Percentiles rank a stretch among this genome's conserved stretches.
Conservation (phyloP, 352 stramenopile genomes). For the Pythium dissotocum region DNA sequence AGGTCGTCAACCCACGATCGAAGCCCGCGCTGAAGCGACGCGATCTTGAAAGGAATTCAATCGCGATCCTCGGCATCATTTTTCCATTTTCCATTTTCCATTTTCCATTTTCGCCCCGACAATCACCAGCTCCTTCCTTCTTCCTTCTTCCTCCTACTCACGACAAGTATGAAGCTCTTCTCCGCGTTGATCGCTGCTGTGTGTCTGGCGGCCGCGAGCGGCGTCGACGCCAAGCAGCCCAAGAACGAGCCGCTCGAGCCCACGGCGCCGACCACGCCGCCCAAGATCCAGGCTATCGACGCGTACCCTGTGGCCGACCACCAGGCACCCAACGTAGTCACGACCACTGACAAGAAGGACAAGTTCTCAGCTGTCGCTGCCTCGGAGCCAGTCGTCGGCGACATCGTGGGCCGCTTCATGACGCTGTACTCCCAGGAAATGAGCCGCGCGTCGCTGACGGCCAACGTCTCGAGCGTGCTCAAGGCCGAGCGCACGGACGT, state of each 20-base stretch:
- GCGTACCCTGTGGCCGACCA: neutral
- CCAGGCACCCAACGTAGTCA: neutral
- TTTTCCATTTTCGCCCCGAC: conserved; percentile 13
- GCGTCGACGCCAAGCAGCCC: neutral
- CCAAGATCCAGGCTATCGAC: neutral
- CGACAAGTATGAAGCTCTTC: conserved; percentile 8
- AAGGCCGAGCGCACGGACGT: conserved; percentile 50
- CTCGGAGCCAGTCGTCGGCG: conserved; percentile 30
- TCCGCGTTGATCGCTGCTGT: neutral
- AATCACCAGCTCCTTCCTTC: neutral
- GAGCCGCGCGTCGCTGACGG: conserved; percentile 39
- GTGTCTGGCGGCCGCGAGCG: neutral
- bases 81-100: conserved; percentile 14
- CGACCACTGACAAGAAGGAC: conserved; percentile 5
- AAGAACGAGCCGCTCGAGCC: conserved; percentile 21
- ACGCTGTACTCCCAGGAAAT: conserved; percentile 51
- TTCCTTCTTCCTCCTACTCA: neutral
- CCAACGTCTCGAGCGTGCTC: conserved; percentile 46
- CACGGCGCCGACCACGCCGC: neutral
- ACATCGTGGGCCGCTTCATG: conserved; percentile 54
- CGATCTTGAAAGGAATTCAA: conserved; percentile 31
- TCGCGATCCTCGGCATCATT: neutral
- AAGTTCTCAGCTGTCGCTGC: conserved; percentile 27
- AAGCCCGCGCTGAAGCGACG: conserved; percentile 26
- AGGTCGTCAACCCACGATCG: neutral